phyloP scores from a whole-genome alignment of 2,329 filamentous ascomycete species.

The Phaeosphaeria sp. region DNA sequence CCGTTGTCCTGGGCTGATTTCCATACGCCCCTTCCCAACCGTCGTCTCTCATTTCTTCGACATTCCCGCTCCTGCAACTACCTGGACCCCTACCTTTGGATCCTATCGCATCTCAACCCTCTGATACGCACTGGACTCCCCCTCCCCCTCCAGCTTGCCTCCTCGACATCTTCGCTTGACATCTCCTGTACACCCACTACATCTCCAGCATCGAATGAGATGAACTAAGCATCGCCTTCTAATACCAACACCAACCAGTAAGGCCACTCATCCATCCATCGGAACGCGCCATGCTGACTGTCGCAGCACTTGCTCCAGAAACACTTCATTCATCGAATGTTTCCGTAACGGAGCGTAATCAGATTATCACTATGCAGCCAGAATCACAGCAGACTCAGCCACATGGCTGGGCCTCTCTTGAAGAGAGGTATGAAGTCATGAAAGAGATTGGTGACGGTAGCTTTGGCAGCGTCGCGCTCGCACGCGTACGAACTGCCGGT shows the following conservation, averaged over 20 bases:
- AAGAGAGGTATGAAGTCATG: slow-evolving; percentile 94
- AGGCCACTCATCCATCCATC: slow-evolving; percentile 7
- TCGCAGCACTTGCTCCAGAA: slow-evolving; percentile 17
- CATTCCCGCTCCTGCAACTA: slow-evolving; percentile 47
- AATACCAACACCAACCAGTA: slow-evolving; percentile 27
- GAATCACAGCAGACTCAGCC: slow-evolving; percentile 75
- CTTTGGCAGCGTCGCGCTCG: slow-evolving; percentile 93
- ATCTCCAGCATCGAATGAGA: slow-evolving; percentile 35
- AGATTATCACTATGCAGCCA: slow-evolving; percentile 71
- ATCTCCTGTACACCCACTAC: slow-evolving; percentile 16
- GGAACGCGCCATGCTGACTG: slow-evolving; percentile 17
- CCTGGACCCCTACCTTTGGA: slow-evolving; percentile 49
- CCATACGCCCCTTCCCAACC: slow-evolving; percentile 50
- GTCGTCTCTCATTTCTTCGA: slow-evolving; percentile 50
- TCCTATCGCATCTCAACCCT: slow-evolving; percentile 42
- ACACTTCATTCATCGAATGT: slow-evolving; percentile 13
- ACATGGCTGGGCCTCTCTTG: slow-evolving; percentile 73
- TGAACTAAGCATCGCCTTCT: slow-evolving; percentile 34
- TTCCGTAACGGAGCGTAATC: slow-evolving; percentile 1
- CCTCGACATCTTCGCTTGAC: slow-evolving; percentile 27
- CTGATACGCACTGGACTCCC: slow-evolving; percentile 46
- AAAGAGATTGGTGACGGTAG: slow-evolving; percentile 99
- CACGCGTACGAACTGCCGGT: slow-evolving; percentile 88
- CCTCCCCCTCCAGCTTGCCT: slow-evolving; percentile 24
- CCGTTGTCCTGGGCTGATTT: slow-evolving; percentile 50